These are phyloP conservation scores for Westerdykella sp. DNA, from an alignment of 2,329 filamentous ascomycete genomes.

Conservation along the genomic window DNA sequence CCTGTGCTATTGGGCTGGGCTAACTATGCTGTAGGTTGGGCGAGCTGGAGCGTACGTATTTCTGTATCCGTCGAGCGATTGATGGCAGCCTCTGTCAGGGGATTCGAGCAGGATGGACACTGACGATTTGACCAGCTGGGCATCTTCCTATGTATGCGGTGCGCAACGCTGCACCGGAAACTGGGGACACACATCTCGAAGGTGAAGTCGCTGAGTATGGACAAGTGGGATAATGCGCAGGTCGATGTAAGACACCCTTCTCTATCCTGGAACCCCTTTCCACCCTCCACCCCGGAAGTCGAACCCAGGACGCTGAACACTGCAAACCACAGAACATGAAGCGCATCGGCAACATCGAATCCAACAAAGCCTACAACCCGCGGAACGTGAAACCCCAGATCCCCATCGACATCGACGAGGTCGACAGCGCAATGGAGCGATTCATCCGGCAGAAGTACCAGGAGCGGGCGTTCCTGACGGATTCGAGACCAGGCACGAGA, in stretches of 20 bases:
- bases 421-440: constrained; percentile 87
- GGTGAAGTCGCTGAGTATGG: constrained; percentile 98
- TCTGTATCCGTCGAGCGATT: constrained; percentile 9
- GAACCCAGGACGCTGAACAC: constrained; percentile 7
- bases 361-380: constrained; percentile 87
- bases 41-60: constrained; percentile 85
- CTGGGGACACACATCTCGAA: constrained; percentile 97
- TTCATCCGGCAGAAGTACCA: constrained; percentile 95
- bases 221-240: constrained; percentile 92
- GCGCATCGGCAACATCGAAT: constrained; percentile 75
- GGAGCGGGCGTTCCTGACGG: constrained; percentile 48
- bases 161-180: constrained; percentile 90
- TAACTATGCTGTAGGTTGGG: constrained; percentile 63
- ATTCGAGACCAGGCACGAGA: constrained; percentile 39
- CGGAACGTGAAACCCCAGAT: constrained; percentile 75
- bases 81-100: constrained; percentile 3
- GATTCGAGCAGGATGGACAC: neutral
- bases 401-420: constrained; percentile 85
- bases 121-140: constrained; percentile 59
- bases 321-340: constrained; percentile 70
- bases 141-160: constrained; percentile 96
- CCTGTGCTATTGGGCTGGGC: constrained; percentile 4
- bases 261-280: neutral
- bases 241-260: constrained; percentile 66
- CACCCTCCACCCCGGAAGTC: neutral